Evolutionary conservation across 1,284 basidiomycete genomes (phyloP).

Genomic region (Marasmius oreades): DNA sequence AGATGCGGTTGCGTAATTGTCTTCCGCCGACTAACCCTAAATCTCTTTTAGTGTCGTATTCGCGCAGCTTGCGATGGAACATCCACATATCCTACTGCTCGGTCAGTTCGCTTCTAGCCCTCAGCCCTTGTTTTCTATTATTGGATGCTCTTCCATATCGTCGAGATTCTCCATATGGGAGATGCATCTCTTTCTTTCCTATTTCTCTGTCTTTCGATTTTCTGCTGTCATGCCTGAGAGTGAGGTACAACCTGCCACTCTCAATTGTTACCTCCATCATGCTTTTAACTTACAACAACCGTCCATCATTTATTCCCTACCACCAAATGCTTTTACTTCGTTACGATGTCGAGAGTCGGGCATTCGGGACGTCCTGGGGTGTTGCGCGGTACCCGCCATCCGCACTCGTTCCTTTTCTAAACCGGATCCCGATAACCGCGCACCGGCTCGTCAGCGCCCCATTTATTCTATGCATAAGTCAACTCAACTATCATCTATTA

Average conservation of each 20-base stretch:
- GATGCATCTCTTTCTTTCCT: background rate
- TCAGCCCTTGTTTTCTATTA: background rate
- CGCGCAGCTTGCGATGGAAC: constrained; percentile 90
- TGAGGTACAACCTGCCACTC: too few species aligned
- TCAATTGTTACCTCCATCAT: too few species aligned
- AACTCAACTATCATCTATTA: too few species aligned
- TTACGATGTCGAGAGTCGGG: too few species aligned
- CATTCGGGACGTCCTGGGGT: too few species aligned
- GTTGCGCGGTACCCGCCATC: background rate
- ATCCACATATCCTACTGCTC: constrained; percentile 86
- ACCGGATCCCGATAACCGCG: background rate
- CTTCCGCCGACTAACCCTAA: background rate
- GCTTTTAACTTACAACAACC: too few species aligned
- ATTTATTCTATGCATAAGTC: background rate
- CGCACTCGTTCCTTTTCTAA: background rate
- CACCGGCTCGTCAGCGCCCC: background rate
- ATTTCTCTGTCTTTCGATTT: background rate
- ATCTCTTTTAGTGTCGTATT: constrained; percentile 71
- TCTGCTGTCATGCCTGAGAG: background rate
- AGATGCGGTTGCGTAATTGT: too few species aligned
- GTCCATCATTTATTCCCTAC: too few species aligned
- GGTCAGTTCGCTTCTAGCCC: constrained; percentile 36
- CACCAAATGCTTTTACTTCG: too few species aligned
- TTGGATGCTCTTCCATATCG: background rate
- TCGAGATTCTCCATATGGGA: background rate